These are phyloP conservation scores for Pseudonitzschia pungens DNA, from an alignment of 108 stramenopile genomes.

Conservation along the genomic window DNA sequence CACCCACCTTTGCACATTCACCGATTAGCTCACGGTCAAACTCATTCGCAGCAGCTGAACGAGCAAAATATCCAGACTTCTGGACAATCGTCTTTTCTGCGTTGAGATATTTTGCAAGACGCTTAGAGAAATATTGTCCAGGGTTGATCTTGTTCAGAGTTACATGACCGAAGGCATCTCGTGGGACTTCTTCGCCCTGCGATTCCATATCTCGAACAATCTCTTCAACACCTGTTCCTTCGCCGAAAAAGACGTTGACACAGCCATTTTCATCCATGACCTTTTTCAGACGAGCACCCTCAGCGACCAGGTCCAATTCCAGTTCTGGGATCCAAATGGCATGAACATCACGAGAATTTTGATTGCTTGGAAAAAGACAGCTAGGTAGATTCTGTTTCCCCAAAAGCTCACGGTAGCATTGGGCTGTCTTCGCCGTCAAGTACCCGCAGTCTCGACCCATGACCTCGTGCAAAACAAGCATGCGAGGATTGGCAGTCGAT, in stretches of 20 bases:
- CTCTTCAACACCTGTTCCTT: conserved; percentile 86
- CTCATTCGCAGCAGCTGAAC: conserved; percentile 81
- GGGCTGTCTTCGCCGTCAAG: conserved; percentile 81
- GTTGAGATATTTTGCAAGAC: conserved; percentile 62
- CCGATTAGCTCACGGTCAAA: conserved; percentile 84
- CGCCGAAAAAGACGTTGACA: conserved; percentile 91
- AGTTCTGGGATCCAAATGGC: conserved; percentile 92
- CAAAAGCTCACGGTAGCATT: conserved; percentile 66
- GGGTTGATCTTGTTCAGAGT: conserved; percentile 86
- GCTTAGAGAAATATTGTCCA: conserved; percentile 82
- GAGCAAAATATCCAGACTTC: conserved; percentile 90
- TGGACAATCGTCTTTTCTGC: conserved; percentile 93
- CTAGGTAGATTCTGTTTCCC: conserved; percentile 43
- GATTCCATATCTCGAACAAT: conserved; percentile 84
- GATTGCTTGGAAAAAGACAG: conserved; percentile 37
- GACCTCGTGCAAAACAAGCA: conserved; percentile 91
- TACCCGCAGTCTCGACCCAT: conserved; percentile 92
- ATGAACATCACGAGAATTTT: conserved; percentile 73
- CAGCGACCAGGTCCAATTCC: conserved; percentile 63
- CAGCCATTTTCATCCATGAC: conserved; percentile 85
- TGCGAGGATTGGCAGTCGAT: conserved; percentile 84
- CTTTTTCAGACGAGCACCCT: conserved; percentile 77
- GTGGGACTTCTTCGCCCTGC: conserved; percentile 48
- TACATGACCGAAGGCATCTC: conserved; percentile 93
- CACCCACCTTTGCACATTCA: conserved; percentile 80